Evolutionary conservation across 768 basidiomycete genomes (phyloP), one percentile per base, ranked within the genome.

Genomic region (Suillus subaureus): DNA sequence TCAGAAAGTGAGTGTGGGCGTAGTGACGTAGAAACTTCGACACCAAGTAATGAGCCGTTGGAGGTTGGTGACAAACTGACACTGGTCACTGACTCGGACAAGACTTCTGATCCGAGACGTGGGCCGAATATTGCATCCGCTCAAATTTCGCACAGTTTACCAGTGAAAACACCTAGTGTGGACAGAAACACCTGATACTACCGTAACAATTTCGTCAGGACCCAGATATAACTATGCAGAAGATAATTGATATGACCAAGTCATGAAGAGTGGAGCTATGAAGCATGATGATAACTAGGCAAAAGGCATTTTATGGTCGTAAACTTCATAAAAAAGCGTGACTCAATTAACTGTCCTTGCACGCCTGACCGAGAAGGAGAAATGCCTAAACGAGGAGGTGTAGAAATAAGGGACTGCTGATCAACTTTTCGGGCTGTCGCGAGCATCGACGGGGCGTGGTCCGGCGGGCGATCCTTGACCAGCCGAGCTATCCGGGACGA

Each of bases 391-490:
- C 9, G 28, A 31, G 26, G 8, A 28, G 16, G n/a, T 51, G 43
- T 69, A 26, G 42, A 67, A 61, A 35, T 33, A 21, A 47, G 42
- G 42, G 26, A 52, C n/a, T 13, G 11, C 16, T 26, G 13, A 49
- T 74, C 65, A 75, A 47, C 61, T 67, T 75, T 73, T 78, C 15
- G 75, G 67, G 40, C 70, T 70, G 9, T 75, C 73, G 23, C 71
- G 68, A 11, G 70, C 64, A 40, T 77, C 78, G 61, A 78, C 66
- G 16, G 77, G 71, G 39, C 75, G 77, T 55, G 71, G 77, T 60
- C 75, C 75, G 31, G 78, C 76, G 26, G 87, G 87, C n/a, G 87
- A 89, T 31, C 83, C 83, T 69, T 83, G 80, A 61, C 84, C 78
- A 54, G 79, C 82, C 12, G 87, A 88, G 68, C 82, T 85, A 47